Base-by-base conservation (phyloP, 2,329 filamentous ascomycete genomes). In the Hymenoscyphus fructigenus region DNA sequence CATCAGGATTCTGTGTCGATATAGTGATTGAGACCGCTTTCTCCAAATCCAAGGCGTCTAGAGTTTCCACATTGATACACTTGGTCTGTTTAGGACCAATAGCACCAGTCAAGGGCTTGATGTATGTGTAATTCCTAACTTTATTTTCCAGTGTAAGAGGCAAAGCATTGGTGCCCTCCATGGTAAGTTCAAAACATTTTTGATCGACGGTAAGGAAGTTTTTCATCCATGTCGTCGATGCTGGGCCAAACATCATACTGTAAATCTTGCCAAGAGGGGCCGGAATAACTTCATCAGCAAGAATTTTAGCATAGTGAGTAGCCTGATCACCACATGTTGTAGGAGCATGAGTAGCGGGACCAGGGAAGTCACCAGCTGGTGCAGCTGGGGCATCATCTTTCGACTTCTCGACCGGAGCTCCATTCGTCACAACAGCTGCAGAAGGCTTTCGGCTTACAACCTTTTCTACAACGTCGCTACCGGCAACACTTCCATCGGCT, bases 21-120 rank as follows among this genome's bases (percentile, higher is more conserved):
- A 92, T 88, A 2, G 88, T 87, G n/a, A 99, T 83, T 61, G 90
- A 91, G 64, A 97, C 87, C 1, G 91, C 87, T 76, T 93, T 96
- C 63, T 98, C 94, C 17, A 96, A 82, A 75, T 99, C 94, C 34
- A 96, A 82, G 57, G 85, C 83, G 66, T 98, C 93, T n/a, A 99
- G 75, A 4, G 84, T 90, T 78, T 97, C 93, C 0, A 87, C 90
- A 59, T 92, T 93, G 65, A 96, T 90, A 76, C 95, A 99, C 75
- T 96, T 97, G 14, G 95, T 99, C 79, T 97, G 92, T 75, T 86
- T 95, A 0, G 95, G 95, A 0, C 95, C 95, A 69, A 99, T 94
- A 0, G 91, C 83, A 1, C 84, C 91, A 71, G 88, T 85, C 1
- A 99, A 81, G 1, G 95, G 95, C 76, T 97, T 98, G 79, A 96